Conservation (phyloP, 1,284 basidiomycete species). For the Apiotrichum sp. region DNA sequence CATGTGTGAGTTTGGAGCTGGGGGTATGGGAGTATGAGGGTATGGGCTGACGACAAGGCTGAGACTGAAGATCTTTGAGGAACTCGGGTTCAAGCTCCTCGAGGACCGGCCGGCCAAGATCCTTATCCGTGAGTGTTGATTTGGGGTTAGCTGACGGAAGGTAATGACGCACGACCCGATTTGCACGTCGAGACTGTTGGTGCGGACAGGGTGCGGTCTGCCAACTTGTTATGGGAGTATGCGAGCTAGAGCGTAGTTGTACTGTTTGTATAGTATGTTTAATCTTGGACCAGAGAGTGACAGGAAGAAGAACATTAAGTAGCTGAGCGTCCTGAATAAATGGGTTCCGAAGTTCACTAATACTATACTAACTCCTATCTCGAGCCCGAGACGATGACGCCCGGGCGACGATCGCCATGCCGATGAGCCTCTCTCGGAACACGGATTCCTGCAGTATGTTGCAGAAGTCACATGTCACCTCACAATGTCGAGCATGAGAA, state of each 20-base stretch:
- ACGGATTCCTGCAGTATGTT: too few species aligned
- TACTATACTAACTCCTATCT: too few species aligned
- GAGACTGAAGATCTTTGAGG: slow-evolving; percentile 32
- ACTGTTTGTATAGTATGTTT: neutral
- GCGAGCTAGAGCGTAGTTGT: slow-evolving; percentile 9
- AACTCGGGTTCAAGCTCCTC: slow-evolving; percentile 33
- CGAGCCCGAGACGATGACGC: too few species aligned
- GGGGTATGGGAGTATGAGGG: too few species aligned
- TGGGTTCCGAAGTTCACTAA: too few species aligned
- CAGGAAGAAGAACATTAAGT: too few species aligned
- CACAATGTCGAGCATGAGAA: too few species aligned
- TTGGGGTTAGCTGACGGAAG: slow-evolving; percentile 12
- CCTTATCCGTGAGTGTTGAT: slow-evolving; percentile 33
- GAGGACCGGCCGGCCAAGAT: slow-evolving; percentile 25
- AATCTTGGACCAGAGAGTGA: too few species aligned
- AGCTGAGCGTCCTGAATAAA: too few species aligned
- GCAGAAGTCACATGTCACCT: too few species aligned
- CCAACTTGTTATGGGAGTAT: slow-evolving; percentile 39
- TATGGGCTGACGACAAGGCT: slow-evolving; percentile 17
- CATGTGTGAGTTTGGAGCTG: slow-evolving; percentile 27
- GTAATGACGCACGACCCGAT: slow-evolving; percentile 38
- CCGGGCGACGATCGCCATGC: too few species aligned
- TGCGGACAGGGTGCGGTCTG: slow-evolving; percentile 28
- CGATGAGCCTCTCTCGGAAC: too few species aligned
- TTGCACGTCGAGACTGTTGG: slow-evolving; percentile 30